Percentiles rank a stretch among this genome's conserved stretches.
phyloP scores from a whole-genome alignment of 78 protist species.

The Dictyostelium intermedium region DNA sequence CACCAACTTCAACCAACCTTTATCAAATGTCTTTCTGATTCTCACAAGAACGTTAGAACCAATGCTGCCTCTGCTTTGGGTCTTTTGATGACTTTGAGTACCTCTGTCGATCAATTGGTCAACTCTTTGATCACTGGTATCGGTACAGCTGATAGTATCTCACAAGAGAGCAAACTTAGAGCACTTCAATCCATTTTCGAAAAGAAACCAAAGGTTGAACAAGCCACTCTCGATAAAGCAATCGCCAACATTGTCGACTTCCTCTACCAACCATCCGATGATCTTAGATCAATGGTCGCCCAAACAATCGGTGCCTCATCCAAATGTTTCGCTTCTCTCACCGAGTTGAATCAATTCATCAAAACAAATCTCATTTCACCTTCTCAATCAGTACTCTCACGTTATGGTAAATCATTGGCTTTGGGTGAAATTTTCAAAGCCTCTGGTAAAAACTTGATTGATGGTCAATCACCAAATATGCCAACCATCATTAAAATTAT shows the following conservation, averaged over 20 bases:
- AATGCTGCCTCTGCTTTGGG: constrained; percentile 84
- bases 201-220: constrained; percentile 78
- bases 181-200: constrained; percentile 80
- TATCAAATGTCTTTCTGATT: constrained; percentile 85
- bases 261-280: constrained; percentile 59
- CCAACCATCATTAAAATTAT: constrained; percentile 27
- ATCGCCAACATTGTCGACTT: constrained; percentile 9
- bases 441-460: neutral
- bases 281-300: constrained; percentile 9
- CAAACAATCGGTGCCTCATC: constrained; percentile 70
- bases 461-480: neutral
- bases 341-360: constrained; percentile 20
- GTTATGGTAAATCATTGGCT: constrained; percentile 74
- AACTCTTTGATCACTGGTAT: constrained; percentile 67
- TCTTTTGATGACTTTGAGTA: constrained; percentile 62
- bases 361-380: constrained; percentile 38
- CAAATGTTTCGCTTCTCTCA: constrained; percentile 18
- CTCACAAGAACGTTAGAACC: constrained; percentile 67
- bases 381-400: constrained; percentile 31
- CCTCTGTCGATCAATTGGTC: constrained; percentile 87
- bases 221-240: constrained; percentile 67
- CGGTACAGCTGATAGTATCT: constrained; percentile 23
- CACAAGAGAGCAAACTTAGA: constrained; percentile 65
- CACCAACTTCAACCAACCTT: constrained; percentile 95
- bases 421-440: constrained; percentile 39